Evolutionary conservation across 495 filamentous ascomycete genomes (phyloP), one percentile per base, ranked within the genome.

Genomic region (Penicillium antarcticum): DNA sequence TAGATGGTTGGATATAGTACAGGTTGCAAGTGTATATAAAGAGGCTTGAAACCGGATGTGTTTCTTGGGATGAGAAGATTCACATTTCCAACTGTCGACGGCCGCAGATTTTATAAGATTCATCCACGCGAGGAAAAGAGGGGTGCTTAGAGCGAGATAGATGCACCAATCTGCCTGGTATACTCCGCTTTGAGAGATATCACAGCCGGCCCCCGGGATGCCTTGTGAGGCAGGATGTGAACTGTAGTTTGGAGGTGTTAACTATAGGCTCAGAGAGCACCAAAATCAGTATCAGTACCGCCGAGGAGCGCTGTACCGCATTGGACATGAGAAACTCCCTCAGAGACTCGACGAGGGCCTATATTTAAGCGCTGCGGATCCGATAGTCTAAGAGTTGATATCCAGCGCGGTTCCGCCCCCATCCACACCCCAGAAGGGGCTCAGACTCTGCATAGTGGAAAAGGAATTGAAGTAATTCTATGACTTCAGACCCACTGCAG

Each of bases 211-310:
- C 56, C 45, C 26, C 55, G 62, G 53, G 63, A 55, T 66, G 69
- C 68, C 68, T 72, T 58, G 65, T 66, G 52, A 73, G 71, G 68
- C 66, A 71, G 64, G 59, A 53, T 42, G 51, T 52, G 61, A 58
- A 61, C 43, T 54, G 55, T 51, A 51, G 48, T 62, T 51, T 56
- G 55, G 52, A 51, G 54, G 55, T 57, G 53, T 48, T 51, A 67
- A 67, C 66, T 62, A 74, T 69, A 72, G 68, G 67, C 63, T 66
- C 63, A 68, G 60, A 67, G 53, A 57, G 63, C 57, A 64, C 63
- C 39, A 67, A 60, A 59, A 56, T 42, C 52, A 42, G 56, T 49
- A 16, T 55, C 47, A 57, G 59, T 69, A 64, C 60, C 68, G 71
- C 67, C 63, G 62, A 60, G 53, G 52, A 62, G 57, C 42, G 45